These are phyloP conservation scores for Fusarium heterosporum DNA, from an alignment of 2,329 filamentous ascomycete genomes.

Conservation along the genomic window DNA sequence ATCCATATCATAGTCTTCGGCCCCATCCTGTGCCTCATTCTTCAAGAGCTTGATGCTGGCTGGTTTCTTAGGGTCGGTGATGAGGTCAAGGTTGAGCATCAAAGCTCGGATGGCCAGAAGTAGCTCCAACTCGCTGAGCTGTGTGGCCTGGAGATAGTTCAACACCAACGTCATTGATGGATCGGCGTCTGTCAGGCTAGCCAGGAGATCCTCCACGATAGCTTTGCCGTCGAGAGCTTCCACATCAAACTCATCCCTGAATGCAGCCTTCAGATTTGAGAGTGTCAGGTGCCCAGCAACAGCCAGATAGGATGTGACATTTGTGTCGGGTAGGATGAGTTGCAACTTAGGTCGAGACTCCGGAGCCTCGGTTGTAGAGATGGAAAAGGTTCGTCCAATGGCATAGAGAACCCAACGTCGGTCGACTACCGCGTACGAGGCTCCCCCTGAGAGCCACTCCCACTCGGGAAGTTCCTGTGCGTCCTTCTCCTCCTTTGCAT, in stretches of 20 bases:
- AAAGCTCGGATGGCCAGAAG: constrained; percentile 73
- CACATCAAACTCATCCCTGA: constrained; percentile 61
- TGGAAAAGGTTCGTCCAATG: constrained; percentile 71
- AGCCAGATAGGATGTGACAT: constrained; percentile 68
- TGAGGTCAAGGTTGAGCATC: constrained; percentile 75
- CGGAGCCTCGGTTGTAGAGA: constrained; percentile 59
- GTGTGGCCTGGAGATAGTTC: constrained; percentile 72
- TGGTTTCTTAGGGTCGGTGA: constrained; percentile 56
- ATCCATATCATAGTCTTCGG: constrained; percentile 61
- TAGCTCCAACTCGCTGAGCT: constrained; percentile 74
- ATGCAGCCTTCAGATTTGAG: constrained; percentile 68
- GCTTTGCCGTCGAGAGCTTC: constrained; percentile 60
- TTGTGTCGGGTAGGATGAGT: constrained; percentile 62
- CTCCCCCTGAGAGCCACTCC: constrained; percentile 60
- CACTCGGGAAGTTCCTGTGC: constrained; percentile 58
- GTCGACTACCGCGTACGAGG: constrained; percentile 67
- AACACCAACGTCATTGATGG: constrained; percentile 75
- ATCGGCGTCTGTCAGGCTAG: constrained; percentile 73
- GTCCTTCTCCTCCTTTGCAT: constrained; percentile 42
- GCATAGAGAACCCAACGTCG: constrained; percentile 73
- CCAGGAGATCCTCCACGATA: constrained; percentile 70
- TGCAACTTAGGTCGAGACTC: constrained; percentile 50
- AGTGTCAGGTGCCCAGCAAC: constrained; percentile 70
- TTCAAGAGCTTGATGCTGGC: constrained; percentile 50
- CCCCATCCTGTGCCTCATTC: constrained; percentile 46